A percentile compares a stretch with the other conserved stretches of the same genome.
Conservation (phyloP, 1,284 basidiomycete species). For the Laetiporus sulphureus region DNA sequence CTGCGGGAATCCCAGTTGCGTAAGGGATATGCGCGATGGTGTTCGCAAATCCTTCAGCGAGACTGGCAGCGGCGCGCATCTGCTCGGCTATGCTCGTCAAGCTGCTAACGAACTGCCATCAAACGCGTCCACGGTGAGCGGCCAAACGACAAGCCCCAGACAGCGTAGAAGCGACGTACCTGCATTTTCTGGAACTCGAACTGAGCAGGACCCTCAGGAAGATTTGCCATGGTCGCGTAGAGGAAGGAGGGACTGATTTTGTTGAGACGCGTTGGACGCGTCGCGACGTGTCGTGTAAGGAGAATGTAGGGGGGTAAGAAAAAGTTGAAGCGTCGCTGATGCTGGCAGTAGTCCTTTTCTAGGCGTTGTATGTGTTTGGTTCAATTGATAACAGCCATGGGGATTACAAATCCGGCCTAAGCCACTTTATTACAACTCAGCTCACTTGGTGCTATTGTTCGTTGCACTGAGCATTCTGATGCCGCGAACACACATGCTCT, state of each 20-base stretch:
- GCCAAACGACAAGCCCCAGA: constrained; percentile 5
- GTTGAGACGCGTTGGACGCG: constrained; percentile 19
- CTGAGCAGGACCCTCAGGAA: constrained; percentile 29
- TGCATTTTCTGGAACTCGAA: constrained; percentile 42
- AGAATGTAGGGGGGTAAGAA: constrained; percentile 22
- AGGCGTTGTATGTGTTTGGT: constrained; percentile 24
- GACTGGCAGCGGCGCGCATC: constrained; percentile 50
- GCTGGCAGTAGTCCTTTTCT: constrained; percentile 17
- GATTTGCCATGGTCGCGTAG: constrained; percentile 29
- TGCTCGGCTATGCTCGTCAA: constrained; percentile 47
- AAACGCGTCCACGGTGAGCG: constrained; percentile 6
- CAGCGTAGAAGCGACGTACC: constrained; percentile 26
- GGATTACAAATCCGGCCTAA: constrained; percentile 12
- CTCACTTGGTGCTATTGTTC: constrained; percentile 9
- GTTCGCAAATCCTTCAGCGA: constrained; percentile 46
- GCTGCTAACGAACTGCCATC: constrained; percentile 42
- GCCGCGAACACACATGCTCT: no score
- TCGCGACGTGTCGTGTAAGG: constrained; percentile 20
- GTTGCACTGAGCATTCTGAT: no score
- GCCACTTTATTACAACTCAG: not conserved
- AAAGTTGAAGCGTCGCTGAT: constrained; percentile 13
- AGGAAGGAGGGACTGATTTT: constrained; percentile 4
- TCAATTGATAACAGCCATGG: constrained; percentile 20
- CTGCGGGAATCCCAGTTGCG: constrained; percentile 14
- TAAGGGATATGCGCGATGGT: constrained; percentile 19